These are phyloP conservation scores for Anthracocystis walkeri DNA, from an alignment of 1,284 basidiomycete species.

Conservation along the genomic window DNA sequence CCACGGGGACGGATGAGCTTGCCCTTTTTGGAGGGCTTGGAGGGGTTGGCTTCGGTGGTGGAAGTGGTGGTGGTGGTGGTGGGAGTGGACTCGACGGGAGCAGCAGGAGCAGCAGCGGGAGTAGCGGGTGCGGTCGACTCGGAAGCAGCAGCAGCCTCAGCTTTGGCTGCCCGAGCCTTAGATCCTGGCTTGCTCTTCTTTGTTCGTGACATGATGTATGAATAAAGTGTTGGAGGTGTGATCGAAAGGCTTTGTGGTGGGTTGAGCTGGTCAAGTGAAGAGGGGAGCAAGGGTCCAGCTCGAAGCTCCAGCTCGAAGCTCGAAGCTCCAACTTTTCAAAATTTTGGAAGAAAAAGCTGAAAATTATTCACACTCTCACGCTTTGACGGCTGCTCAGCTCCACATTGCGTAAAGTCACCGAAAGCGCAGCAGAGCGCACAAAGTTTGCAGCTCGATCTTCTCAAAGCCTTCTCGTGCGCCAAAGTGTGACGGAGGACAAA, in stretches of 20 bases:
- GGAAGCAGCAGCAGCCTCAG: constrained; percentile 1
- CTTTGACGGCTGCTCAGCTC: constrained; percentile 12
- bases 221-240: neutral
- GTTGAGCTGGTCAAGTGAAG: constrained; percentile 2
- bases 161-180: constrained; percentile 4
- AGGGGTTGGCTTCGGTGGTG: neutral
- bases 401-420: constrained; percentile 24
- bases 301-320: neutral
- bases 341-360: constrained; percentile 25
- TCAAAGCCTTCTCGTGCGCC: constrained; percentile 2
- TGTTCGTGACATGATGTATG: constrained; percentile 29
- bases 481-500: neutral
- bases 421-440: neutral
- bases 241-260: neutral
- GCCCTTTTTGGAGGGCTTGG: constrained; percentile 19
- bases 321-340: constrained; percentile 22
- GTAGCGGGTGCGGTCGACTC: neutral
- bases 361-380: constrained; percentile 3
- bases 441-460: constrained; percentile 3
- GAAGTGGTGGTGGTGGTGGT: neutral
- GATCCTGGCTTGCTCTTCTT: constrained; percentile 37
- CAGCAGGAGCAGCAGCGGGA: constrained; percentile 1
- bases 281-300: constrained; percentile 16
- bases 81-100: neutral
- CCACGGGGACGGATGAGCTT: constrained; percentile 64